Base-by-base conservation (phyloP, 108 stramenopile species). In the Pinguiococcus pyrenoidosus region DNA sequence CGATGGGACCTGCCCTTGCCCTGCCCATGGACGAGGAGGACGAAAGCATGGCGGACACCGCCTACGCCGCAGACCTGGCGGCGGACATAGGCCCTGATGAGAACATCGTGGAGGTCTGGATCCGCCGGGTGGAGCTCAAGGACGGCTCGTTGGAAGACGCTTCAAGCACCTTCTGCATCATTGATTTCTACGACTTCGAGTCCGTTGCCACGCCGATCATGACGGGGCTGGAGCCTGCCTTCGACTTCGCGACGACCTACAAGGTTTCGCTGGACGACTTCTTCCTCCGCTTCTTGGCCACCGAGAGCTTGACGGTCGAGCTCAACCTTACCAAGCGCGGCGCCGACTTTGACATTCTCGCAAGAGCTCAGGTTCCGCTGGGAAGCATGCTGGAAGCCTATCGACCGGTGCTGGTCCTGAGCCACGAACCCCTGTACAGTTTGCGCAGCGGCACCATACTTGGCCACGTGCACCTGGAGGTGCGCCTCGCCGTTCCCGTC, bases 101-200 rank as follows among this genome's bases (percentile, higher is more conserved):
- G 44, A 77, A 77, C 49, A 42, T 75, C 44, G 46, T 77, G 21
- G 76, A 77, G 65, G 64, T 76, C n/a, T 76, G 69, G 69, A 62
- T 78, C 29, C 35, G 60, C 16, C 45, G 52, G 16, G 72, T 69
- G 4, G 48, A 54, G 37, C 46, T 77, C 21, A 36, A 66, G 24
- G 69, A 62, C 3, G 62, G 51, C 4, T 22, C 30, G 25, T 26
- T 77, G 14, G 40, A 50, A n/a, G 48, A 49, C 14, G 68, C 38
- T 37, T 25, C 70, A 9, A 62, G 67, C 16, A 62, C 71, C 45
- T 75, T 78, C 46, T 54, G 67, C 20, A 58, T 76, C 20, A 39
- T 78, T 4, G 77, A 78, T 54, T 78, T 78, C 54, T 73, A 71
- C 32, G 69, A 76, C 59, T 78, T 51, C 54, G 77, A 78, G 57